Evolutionary conservation across 1,139 yeast species (phyloP), one percentile per base, ranked within the genome.

Genomic region (Hyphopichia fennica): DNA sequence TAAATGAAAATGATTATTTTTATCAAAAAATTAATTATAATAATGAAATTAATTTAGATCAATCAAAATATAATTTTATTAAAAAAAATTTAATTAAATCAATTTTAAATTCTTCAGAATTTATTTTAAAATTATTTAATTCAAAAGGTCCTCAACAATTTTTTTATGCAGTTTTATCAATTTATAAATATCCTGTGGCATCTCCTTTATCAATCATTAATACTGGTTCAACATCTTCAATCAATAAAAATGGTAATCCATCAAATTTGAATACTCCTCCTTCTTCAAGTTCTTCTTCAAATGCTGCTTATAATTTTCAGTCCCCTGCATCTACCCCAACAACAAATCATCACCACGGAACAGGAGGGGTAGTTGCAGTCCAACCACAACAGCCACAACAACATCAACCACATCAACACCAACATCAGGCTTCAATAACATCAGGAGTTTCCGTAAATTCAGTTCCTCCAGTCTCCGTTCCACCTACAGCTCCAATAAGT

Each of bases 91-190:
- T 72, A 45, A 57, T 69, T 25, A 57, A 59, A 38, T 58, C 74
- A 3, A 52, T 71, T 31, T 49, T 63, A 32, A 57, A 58, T 41
- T 59, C 71, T 7, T 64, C 75, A 0, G 69, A 66, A 25, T 68
- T 60, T 42, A 51, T 69, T 27, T 53, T 68, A 39, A 58, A 57
- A 34, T 54, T 61, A 34, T 71, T 72, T 47, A 54, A 58, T 45
- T 52, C 67, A 18, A 56, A 56, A 40, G 77, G 76, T 17, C 74
- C 75, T 2, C 72, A 63, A 45, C 60, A 52, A 44, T 37, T 54
- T 16, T 46, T 35, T 29, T 42, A 40, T 35, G 14, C 45, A 28
- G 36, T 47, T 37, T 35, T 27, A 37, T 29, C 38, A 40, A 41
- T 41, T 38, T 39, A 41, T 31, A 42, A 35, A 25, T 22, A 31